Percentiles rank a stretch among this genome's conserved stretches.
Evolutionary conservation across 139 green algal genomes (phyloP).

Genomic region (Eudorina sp.): DNA sequence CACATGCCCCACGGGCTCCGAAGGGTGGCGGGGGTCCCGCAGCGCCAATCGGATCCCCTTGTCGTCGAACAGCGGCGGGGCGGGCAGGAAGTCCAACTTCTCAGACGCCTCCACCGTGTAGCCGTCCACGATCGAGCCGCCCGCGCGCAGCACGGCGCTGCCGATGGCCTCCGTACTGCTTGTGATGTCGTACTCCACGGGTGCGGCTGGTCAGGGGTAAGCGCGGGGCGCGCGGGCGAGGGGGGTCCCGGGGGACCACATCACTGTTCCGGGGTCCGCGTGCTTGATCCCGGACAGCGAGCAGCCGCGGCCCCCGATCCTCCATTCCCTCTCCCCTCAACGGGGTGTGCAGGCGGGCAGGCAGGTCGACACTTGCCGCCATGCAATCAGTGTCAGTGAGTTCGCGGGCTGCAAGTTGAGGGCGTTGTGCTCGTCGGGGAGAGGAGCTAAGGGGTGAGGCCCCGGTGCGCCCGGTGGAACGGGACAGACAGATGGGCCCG

Average conservation of each 20-base stretch:
- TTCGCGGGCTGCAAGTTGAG: too few relatives aligned
- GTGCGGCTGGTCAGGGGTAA: neutral
- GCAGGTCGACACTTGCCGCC: neutral
- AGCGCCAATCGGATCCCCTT: conserved; percentile 3
- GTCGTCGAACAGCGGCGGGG: conserved; percentile 29
- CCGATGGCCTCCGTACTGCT: conserved; percentile 1
- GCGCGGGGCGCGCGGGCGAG: neutral
- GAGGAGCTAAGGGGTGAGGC: too few relatives aligned
- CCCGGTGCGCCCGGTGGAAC: too few relatives aligned
- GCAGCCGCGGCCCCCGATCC: too few relatives aligned
- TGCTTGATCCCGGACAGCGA: neutral
- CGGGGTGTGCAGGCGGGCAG: neutral
- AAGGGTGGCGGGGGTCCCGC: neutral
- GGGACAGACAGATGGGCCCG: too few relatives aligned
- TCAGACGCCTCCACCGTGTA: neutral
- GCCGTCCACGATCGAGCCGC: conserved; percentile 8
- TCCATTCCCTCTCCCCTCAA: too few relatives aligned
- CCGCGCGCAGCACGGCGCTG: neutral
- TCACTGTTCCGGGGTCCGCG: neutral
- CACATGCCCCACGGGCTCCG: neutral
- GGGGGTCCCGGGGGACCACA: neutral
- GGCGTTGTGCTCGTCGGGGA: too few relatives aligned
- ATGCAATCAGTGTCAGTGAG: neutral
- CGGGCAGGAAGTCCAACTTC: conserved; percentile 24
- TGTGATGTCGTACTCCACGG: conserved; percentile 32